Evolutionary conservation across 306 rosid species (phyloP).

Genomic region (Prunus armeniaca): DNA sequence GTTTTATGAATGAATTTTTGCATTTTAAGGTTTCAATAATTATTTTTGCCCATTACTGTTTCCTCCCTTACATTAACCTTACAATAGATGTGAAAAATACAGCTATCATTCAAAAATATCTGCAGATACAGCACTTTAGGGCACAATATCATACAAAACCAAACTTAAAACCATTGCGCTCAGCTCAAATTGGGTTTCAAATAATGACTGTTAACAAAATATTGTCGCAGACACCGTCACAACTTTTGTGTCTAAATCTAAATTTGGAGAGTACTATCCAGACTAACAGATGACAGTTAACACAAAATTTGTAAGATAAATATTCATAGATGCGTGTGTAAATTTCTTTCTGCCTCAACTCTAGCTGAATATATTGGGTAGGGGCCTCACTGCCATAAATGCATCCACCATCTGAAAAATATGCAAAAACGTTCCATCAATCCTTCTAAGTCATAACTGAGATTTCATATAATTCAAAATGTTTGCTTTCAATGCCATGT

Average conservation of each 20-base stretch:
- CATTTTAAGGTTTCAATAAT: no score
- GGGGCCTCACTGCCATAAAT: conserved; percentile 84
- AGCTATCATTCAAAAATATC: background rate
- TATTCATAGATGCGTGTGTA: background rate
- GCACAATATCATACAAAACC: background rate
- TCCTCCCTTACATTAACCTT: background rate
- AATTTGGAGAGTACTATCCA: background rate
- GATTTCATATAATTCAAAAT: background rate
- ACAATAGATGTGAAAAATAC: background rate
- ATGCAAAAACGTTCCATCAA: background rate
- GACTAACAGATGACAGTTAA: background rate
- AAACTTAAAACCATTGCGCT: background rate
- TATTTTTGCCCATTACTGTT: background rate
- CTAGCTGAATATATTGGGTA: conserved; percentile 69
- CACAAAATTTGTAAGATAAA: background rate
- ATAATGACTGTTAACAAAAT: background rate
- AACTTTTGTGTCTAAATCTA: background rate
- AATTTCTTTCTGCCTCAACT: background rate
- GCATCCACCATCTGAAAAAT: conserved; percentile 83
- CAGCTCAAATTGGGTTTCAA: background rate
- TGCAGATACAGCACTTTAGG: background rate
- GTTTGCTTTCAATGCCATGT: background rate
- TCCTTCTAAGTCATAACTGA: background rate
- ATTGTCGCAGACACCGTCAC: background rate
- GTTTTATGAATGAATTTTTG: no score